Percentiles rank a stretch among this genome's conserved stretches.
Evolutionary conservation across 371 early-diverging fungal species (phyloP).

Genomic region (Chytridium lagenaria): DNA sequence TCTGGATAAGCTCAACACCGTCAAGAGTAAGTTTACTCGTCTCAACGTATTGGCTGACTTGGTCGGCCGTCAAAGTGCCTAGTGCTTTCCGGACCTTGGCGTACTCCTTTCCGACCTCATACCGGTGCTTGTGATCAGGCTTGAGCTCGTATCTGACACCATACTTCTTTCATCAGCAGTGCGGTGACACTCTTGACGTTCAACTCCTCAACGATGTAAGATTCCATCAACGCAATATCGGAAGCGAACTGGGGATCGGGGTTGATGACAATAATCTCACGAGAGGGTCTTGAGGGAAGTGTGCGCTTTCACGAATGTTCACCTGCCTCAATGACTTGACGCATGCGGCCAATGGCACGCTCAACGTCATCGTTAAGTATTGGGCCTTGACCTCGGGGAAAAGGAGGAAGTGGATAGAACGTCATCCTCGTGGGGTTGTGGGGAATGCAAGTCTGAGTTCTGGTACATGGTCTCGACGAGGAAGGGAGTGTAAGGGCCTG

Average conservation of each 20-base stretch:
- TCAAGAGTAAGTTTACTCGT: slow-evolving; percentile 74
- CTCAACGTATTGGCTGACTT: slow-evolving; percentile 81
- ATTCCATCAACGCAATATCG: slow-evolving; percentile 83
- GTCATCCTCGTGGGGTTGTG: slow-evolving; percentile 74
- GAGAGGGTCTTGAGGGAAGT: slow-evolving; percentile 96
- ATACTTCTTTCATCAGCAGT: slow-evolving; percentile 91
- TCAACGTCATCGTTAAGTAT: slow-evolving; percentile 96
- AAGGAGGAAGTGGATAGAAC: slow-evolving; percentile 89
- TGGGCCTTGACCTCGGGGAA: slow-evolving; percentile 93
- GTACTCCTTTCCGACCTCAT: slow-evolving; percentile 87
- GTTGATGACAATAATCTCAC: slow-evolving; percentile 93
- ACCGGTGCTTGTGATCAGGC: slow-evolving; percentile 92
- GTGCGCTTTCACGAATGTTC: slow-evolving; percentile 92
- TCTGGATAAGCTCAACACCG: slow-evolving; percentile 80
- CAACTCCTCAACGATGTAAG: slow-evolving; percentile 94
- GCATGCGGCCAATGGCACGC: slow-evolving; percentile 94
- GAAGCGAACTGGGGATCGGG: slow-evolving; percentile 83
- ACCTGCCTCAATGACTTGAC: slow-evolving; percentile 96
- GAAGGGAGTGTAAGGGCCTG: slow-evolving; percentile 98
- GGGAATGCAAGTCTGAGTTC: slow-evolving; percentile 71
- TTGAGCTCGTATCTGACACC: slow-evolving; percentile 91
- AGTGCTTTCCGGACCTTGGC: slow-evolving; percentile 90
- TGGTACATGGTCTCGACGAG: slow-evolving; percentile 99
- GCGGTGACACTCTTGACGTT: slow-evolving; percentile 84
- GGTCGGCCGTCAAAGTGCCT: slow-evolving; percentile 73